These are phyloP conservation scores for Lepraria neglecta DNA, from an alignment of 495 filamentous ascomycete genomes.

Conservation along the genomic window DNA sequence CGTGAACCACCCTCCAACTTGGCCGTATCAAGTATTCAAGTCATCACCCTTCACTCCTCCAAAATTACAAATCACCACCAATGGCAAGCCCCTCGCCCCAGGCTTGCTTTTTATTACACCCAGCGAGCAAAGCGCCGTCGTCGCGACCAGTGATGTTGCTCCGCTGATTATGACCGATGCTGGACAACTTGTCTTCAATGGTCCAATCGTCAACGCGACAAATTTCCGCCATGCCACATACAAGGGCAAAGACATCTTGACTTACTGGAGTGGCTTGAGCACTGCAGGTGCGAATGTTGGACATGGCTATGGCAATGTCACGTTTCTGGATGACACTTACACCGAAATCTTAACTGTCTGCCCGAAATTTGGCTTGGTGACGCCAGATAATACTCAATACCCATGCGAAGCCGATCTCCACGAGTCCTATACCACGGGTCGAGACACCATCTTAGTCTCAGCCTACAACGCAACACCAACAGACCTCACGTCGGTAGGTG, in stretches of 20 bases:
- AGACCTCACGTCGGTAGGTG: constrained; percentile 39
- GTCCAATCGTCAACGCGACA: constrained; percentile 21
- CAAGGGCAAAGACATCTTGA: constrained; percentile 14
- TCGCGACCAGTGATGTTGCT: constrained; percentile 17
- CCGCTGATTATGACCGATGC: constrained; percentile 29
- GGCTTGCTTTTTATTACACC: constrained; percentile 28
- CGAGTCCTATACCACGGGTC: constrained; percentile 43
- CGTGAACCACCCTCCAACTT: constrained; percentile 16
- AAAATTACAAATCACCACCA: constrained; percentile 22
- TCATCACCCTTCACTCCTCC: constrained; percentile 27
- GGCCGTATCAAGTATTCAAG: constrained; percentile 28
- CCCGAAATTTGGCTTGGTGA: constrained; percentile 16
- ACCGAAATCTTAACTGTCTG: constrained; percentile 34
- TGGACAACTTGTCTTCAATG: constrained; percentile 28
- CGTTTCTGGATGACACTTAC: constrained; percentile 44
- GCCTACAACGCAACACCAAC: constrained; percentile 41
- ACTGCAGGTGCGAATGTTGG: constrained; percentile 10
- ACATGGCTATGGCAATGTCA: constrained; percentile 35
- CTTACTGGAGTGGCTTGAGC: constrained; percentile 18
- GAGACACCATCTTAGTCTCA: constrained; percentile 47
- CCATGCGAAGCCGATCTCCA: constrained; percentile 35
- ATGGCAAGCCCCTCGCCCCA: constrained; percentile 22
- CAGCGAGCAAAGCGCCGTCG: constrained; percentile 1
- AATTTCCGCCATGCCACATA: constrained; percentile 15
- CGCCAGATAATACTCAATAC: constrained; percentile 11